Evolutionary conservation across 106 monocot genomes (phyloP), one percentile per base, ranked within the genome.

Genomic region (Acorus gramineus): DNA sequence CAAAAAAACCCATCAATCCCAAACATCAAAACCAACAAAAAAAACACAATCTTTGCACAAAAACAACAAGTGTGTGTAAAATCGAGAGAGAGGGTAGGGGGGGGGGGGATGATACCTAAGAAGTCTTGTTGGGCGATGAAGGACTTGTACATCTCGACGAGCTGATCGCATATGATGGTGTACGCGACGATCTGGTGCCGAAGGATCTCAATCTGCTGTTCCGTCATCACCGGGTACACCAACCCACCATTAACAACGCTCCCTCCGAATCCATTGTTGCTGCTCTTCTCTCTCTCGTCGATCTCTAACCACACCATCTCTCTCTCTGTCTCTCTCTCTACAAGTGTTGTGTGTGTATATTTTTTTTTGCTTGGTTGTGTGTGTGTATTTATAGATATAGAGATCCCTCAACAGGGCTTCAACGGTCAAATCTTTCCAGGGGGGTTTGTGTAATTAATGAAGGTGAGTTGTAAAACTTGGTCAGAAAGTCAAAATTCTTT

Each of bases 161-260:
- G 85, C 70, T 79, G 79, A 61, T 85, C 85, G 54, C 89, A 82
- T 14, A 89, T 82, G 63, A 75, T 72, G 44, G 79, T 80, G 78
- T 84, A 93, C 46, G 70, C 66, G 59, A 88, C 71, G 74, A 93
- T 93, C 59, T 93, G 93, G 52, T 73, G 72, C 52, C 88, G 64
- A 4, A 93, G 80, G 44, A 72, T 73, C 67, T 88, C 93, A 61
- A 93, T 81, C 65, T 93, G 87, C 71, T 88, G 85, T 12, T 93
- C 88, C 4, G 93, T 93, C 85, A 93, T 93, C 66, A 89, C 79
- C 28, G 28, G 28, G 63, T 63, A 75, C 44, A 76, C 48, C 11
- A 60, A 56, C 14, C 74, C 74, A 2, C 72, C 74, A 5, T 45
- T 75, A 56, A 44, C 52, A 46, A 8, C 62, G 59, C 52, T 53